A percentile compares a stretch with the other conserved stretches of the same genome.
Evolutionary conservation across 169 alveolate genomes (phyloP).

Genomic region (Eimeria sp.): DNA sequence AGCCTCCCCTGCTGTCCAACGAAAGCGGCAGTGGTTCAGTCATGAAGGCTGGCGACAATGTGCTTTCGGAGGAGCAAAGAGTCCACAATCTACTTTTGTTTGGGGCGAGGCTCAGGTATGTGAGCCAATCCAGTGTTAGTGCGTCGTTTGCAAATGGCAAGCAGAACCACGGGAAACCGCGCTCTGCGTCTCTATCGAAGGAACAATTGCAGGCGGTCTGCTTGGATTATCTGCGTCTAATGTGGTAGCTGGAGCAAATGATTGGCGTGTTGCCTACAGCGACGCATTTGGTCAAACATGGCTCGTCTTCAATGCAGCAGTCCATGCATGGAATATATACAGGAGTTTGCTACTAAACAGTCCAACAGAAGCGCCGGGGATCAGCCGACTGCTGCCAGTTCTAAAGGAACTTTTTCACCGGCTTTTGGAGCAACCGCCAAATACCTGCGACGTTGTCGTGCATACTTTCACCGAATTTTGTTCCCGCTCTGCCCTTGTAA

Average conservation of each 20-base stretch:
- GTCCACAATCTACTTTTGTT: conserved; percentile 30
- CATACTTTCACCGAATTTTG: conserved; percentile 69
- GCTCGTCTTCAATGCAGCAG: conserved; percentile 72
- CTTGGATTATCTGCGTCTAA: background rate
- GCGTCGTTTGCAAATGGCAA: background rate
- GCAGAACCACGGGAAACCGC: background rate
- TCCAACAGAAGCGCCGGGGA: background rate
- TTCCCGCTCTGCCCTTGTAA: conserved; percentile 70
- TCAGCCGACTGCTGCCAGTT: conserved; percentile 41
- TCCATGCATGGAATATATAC: conserved; percentile 70
- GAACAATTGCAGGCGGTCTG: background rate
- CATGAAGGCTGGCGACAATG: background rate
- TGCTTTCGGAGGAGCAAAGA: conserved; percentile 34
- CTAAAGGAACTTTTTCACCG: conserved; percentile 45
- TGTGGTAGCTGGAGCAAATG: background rate
- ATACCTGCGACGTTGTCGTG: conserved; percentile 31
- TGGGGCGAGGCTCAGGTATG: conserved; percentile 63
- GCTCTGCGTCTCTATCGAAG: background rate
- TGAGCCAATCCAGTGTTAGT: background rate
- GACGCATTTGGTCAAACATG: conserved; percentile 66
- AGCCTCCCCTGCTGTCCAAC: conserved; percentile 16
- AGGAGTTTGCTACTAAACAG: conserved; percentile 19
- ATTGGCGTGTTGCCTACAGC: conserved; percentile 15
- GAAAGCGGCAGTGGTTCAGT: conserved; percentile 8
- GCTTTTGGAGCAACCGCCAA: conserved; percentile 64